Conservation (phyloP, 352 stramenopile genomes). For the Globisporangium parvum region DNA sequence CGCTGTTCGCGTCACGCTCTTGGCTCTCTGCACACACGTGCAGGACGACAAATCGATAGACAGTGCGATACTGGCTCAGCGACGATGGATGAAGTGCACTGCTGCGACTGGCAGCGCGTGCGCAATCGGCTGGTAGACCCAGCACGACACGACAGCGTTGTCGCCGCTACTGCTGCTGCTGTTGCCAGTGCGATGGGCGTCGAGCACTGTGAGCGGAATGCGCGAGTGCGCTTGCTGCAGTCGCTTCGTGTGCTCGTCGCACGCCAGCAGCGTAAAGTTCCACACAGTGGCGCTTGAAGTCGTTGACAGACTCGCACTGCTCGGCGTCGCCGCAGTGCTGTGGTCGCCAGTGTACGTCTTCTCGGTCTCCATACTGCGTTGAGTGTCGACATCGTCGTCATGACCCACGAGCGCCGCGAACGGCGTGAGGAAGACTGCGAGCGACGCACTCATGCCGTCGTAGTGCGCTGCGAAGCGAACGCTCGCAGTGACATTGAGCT, state of each 20-base stretch:
- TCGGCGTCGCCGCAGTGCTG: neutral
- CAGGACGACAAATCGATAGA: too few relatives aligned
- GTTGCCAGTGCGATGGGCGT: neutral
- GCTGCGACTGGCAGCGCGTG: neutral
- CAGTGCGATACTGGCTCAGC: neutral
- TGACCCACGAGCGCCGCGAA: slow-evolving; percentile 6
- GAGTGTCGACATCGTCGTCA: neutral
- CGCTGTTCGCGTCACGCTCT: neutral
- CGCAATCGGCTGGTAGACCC: slow-evolving; percentile 12
- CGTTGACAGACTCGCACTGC: neutral
- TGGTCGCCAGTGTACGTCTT: neutral
- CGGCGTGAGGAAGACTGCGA: slow-evolving; percentile 12
- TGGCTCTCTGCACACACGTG: neutral
- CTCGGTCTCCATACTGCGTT: neutral
- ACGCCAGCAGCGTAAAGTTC: slow-evolving; percentile 16
- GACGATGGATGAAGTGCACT: slow-evolving; percentile 5
- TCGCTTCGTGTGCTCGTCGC: slow-evolving; percentile 8
- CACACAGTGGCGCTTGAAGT: slow-evolving; percentile 2
- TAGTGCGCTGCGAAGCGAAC: slow-evolving; percentile 3
- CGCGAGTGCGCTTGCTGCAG: neutral
- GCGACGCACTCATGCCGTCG: slow-evolving; percentile 3
- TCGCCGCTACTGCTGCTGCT: neutral
- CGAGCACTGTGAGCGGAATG: neutral
- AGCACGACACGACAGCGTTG: slow-evolving; percentile 11
- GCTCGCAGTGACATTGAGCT: neutral